Conservation (phyloP, 495 filamentous ascomycete species). For the Paragyromitra xinjiangensis region DNA sequence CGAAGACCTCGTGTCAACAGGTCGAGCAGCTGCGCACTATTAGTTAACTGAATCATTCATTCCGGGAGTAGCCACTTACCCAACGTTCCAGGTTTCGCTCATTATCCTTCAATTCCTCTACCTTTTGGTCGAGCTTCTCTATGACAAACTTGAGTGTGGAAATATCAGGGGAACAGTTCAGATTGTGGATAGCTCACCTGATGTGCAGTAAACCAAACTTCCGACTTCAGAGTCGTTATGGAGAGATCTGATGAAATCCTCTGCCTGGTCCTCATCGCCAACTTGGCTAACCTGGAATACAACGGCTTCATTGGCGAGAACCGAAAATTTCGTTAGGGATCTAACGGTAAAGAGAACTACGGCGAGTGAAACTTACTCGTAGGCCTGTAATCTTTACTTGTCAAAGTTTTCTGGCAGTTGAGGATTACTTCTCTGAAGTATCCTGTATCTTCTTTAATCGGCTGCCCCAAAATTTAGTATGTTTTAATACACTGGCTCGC, state of each 20-base stretch:
- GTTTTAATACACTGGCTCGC: not conserved
- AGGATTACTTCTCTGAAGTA: conserved; percentile 26
- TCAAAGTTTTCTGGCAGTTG: conserved; percentile 22
- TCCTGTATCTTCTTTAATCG: conserved; percentile 10
- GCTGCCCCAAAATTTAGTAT: conserved; percentile 15
- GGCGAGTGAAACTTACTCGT: conserved; percentile 1
- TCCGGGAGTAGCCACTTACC: conserved; percentile 6
- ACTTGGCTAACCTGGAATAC: conserved; percentile 52
- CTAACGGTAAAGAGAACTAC: not conserved
- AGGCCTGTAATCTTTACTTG: not conserved
- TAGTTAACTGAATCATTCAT: not conserved
- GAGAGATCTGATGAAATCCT: conserved; percentile 33
- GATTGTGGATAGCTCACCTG: conserved; percentile 13
- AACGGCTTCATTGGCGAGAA: conserved; percentile 28
- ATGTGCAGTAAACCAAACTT: conserved; percentile 49
- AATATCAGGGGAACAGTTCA: not conserved
- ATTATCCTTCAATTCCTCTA: conserved; percentile 13
- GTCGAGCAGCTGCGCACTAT: conserved; percentile 11
- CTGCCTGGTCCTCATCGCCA: conserved; percentile 28
- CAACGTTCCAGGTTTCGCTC: conserved; percentile 18
- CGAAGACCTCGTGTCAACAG: conserved; percentile 18
- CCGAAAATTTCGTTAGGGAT: not conserved
- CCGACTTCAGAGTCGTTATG: conserved; percentile 19
- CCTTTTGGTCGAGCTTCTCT: conserved; percentile 21
- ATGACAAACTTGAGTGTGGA: not conserved